Evolutionary conservation across 148 eudicot genomes (phyloP).

Genomic region (Vaccinium darrowii): DNA sequence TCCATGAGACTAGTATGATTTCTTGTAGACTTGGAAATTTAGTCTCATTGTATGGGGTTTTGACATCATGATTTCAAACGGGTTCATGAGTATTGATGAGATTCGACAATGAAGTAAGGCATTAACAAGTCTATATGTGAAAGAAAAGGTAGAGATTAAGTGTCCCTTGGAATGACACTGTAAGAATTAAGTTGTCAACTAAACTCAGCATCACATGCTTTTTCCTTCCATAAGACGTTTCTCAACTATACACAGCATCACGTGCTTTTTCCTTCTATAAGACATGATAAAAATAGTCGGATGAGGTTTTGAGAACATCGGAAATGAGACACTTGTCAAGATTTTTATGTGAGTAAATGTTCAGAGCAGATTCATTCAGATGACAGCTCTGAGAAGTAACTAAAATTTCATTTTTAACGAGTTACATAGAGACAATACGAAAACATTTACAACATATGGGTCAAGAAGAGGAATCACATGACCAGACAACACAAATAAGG

Average conservation of each 20-base stretch:
- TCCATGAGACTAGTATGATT: not conserved
- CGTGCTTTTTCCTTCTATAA: not conserved
- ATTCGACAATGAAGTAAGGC: too few species aligned
- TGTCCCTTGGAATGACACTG: not conserved
- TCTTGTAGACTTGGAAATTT: not conserved
- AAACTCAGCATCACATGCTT: not conserved
- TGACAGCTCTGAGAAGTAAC: not conserved
- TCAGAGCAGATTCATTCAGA: not conserved
- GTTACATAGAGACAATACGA: not conserved
- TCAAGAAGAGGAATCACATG: too few species aligned
- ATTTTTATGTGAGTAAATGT: not conserved
- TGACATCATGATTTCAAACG: not conserved
- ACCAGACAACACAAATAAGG: too few species aligned
- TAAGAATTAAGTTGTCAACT: too few species aligned
- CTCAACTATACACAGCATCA: not conserved
- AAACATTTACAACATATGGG: not conserved
- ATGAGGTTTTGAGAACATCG: not conserved
- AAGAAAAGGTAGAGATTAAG: not conserved
- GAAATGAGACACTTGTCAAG: not conserved
- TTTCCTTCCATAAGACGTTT: not conserved
- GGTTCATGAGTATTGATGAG: not conserved
- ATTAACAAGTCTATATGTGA: not conserved
- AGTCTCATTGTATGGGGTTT: not conserved
- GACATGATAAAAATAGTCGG: not conserved
- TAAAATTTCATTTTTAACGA: not conserved